Conservation (phyloP, 768 basidiomycete genomes). For the Cystobasidium tubakii region DNA sequence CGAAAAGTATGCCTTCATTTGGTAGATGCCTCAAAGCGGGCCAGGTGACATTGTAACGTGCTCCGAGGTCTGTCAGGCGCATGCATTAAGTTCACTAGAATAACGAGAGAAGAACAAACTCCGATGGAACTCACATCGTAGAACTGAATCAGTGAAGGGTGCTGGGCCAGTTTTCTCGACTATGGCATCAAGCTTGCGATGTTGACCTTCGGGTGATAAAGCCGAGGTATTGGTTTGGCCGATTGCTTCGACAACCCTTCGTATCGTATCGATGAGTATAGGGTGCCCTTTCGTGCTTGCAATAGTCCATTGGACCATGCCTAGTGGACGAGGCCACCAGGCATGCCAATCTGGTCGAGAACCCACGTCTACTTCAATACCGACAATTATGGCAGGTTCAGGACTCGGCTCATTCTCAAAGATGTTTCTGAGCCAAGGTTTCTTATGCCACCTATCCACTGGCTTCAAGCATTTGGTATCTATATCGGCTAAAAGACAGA, state of each 20-base stretch:
- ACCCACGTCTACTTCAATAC: constrained; percentile 54
- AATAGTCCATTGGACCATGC: constrained; percentile 54
- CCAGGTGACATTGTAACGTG: constrained; percentile 50
- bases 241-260: constrained; percentile 48
- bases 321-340: constrained; percentile 51
- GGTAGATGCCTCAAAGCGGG: constrained; percentile 47
- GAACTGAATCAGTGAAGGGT: constrained; percentile 49
- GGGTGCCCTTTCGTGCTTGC: constrained; percentile 51
- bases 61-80: constrained; percentile 39
- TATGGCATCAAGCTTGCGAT: constrained; percentile 44
- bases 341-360: constrained; percentile 52
- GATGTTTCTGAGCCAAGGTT: constrained; percentile 43
- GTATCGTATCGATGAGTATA: constrained; percentile 51
- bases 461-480: constrained; percentile 50
- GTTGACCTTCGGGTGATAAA: not conserved
- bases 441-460: constrained; percentile 16
- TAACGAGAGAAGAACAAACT: not conserved
- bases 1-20: constrained; percentile 19
- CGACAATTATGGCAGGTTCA: constrained; percentile 50
- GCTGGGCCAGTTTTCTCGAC: constrained; percentile 53
- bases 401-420: constrained; percentile 41
- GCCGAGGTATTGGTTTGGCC: constrained; percentile 40
- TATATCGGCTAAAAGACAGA: constrained; percentile 45
- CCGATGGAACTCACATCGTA: constrained; percentile 37
- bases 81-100: constrained; percentile 41